Base-by-base conservation (phyloP, 139 green algal genomes). In the Microglena sp. region DNA sequence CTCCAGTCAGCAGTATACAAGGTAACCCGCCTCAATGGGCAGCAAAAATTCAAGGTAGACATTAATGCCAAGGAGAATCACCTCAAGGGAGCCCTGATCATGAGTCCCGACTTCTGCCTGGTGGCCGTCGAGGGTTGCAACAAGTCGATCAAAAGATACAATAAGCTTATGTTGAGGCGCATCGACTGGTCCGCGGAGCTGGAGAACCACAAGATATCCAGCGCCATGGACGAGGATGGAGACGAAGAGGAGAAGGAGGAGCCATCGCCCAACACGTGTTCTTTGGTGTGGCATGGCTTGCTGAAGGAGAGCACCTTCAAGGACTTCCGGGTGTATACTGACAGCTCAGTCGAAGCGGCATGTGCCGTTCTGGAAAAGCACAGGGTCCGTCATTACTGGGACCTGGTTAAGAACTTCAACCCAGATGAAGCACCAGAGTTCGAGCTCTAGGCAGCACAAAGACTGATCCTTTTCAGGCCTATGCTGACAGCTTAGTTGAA, bases 1-100 rank as follows among this genome's bases (percentile, higher is more conserved):
- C n/a, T 69, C 29, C 66, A 71, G 15, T 69, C 67, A 30, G 57
- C 5, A 6, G 72, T 79, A 35, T 79, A 75, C 67, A 63, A 54
- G 3, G 66, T 72, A 46, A 45, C 69, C 7, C 67, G 67, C n/a
- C 30, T 86, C 27, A 77, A 82, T 67, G 76, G 11, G 31, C 73
- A 90, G 79, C 77, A 92, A 64, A 60, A 75, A 21, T 97, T 87
- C 80, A 96, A 97, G 75, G 86, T 98, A 56, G 81, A 92, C 54
- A 74, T 95, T 18, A 99, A 99, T 77, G 94, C 94, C 1, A 69
- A 87, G 66, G 83, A 96, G 68, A 94, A 96, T 76, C 78, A 80
- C 33, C 77, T 93, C 64, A 89, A 83, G 36, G 87, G 89, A 81
- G 66, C 3, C 8, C 36, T 58, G 30, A 33, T 54, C 30, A 55